Evolutionary conservation across 2,329 filamentous ascomycete species (phyloP).

Genomic region (Cadophora sp.): DNA sequence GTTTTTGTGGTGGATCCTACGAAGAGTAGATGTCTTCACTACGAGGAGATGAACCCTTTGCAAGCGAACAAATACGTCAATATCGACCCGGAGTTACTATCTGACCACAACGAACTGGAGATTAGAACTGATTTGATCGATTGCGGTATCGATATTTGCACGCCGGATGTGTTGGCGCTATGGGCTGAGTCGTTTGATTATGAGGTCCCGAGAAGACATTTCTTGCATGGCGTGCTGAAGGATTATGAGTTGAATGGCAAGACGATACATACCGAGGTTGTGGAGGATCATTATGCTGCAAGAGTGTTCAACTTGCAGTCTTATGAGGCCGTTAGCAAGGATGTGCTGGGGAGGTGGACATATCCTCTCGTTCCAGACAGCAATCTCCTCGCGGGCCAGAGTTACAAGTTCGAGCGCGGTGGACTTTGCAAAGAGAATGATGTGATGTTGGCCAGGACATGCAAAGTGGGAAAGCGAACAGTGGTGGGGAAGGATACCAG

Average conservation of each 20-base stretch:
- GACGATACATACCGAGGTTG: conserved; percentile 90
- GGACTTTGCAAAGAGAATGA: conserved; percentile 80
- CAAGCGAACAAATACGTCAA: conserved; percentile 69
- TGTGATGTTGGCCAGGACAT: conserved; percentile 76
- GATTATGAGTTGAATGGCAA: conserved; percentile 98
- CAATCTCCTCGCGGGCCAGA: conserved; percentile 80
- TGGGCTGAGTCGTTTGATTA: conserved; percentile 99
- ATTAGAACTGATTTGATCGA: conserved; percentile 89
- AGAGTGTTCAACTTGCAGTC: conserved; percentile 85
- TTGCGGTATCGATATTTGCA: conserved; percentile 96
- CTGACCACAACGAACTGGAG: conserved; percentile 76
- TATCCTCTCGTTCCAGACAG: conserved; percentile 90
- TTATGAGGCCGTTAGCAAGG: conserved; percentile 87
- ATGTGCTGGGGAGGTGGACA: conserved; percentile 86
- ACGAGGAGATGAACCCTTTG: conserved; percentile 84
- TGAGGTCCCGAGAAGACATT: conserved; percentile 85
- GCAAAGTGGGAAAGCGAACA: conserved; percentile 70
- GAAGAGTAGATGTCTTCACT: conserved; percentile 85
- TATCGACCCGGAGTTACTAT: conserved; percentile 81
- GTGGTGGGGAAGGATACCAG: conserved; percentile 79
- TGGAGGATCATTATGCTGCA: conserved; percentile 84
- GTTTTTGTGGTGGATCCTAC: conserved; percentile 86
- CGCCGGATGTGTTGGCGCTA: conserved; percentile 89
- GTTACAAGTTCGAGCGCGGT: conserved; percentile 73
- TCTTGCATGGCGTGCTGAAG: conserved; percentile 90